Evolutionary conservation across 495 filamentous ascomycete species (phyloP).

Genomic region (Astrothelium macrocarpum): DNA sequence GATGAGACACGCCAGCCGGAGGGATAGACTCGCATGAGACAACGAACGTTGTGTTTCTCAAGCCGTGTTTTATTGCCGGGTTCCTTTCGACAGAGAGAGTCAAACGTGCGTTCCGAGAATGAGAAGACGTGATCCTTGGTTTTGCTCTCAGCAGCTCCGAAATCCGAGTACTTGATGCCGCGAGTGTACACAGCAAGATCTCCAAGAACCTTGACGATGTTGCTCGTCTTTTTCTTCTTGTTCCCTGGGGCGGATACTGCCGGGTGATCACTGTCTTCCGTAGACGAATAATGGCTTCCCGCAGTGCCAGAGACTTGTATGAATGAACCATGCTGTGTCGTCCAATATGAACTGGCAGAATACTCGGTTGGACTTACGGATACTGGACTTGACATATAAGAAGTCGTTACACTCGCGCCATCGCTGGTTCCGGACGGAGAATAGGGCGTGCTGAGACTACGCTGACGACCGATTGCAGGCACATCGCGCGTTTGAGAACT

Average conservation of each 20-base stretch:
- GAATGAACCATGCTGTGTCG: conserved; percentile 41
- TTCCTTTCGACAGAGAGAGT: conserved; percentile 62
- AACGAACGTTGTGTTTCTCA: conserved; percentile 79
- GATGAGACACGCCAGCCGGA: conserved; percentile 68
- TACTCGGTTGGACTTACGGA: conserved; percentile 42
- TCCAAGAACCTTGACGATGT: conserved; percentile 74
- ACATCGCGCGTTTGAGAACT: conserved; percentile 29
- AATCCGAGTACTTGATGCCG: conserved; percentile 74
- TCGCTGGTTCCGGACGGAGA: conserved; percentile 37
- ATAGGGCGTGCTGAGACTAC: conserved; percentile 66
- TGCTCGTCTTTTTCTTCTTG: conserved; percentile 62
- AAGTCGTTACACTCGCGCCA: conserved; percentile 40
- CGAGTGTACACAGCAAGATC: conserved; percentile 81
- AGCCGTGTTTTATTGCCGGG: conserved; percentile 62
- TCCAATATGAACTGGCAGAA: conserved; percentile 28
- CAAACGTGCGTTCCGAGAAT: conserved; percentile 76
- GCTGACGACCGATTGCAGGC: conserved; percentile 51
- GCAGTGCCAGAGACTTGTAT: conserved; percentile 33
- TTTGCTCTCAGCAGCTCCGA: conserved; percentile 65
- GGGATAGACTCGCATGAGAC: conserved; percentile 91
- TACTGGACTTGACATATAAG: conserved; percentile 41
- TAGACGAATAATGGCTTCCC: conserved; percentile 49
- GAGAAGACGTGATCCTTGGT: conserved; percentile 89
- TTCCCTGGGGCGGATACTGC: conserved; percentile 28
- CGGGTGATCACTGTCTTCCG: conserved; percentile 54